Evolutionary conservation across 179 eudicot genomes (phyloP).

Genomic region (Spinacia oleracea): DNA sequence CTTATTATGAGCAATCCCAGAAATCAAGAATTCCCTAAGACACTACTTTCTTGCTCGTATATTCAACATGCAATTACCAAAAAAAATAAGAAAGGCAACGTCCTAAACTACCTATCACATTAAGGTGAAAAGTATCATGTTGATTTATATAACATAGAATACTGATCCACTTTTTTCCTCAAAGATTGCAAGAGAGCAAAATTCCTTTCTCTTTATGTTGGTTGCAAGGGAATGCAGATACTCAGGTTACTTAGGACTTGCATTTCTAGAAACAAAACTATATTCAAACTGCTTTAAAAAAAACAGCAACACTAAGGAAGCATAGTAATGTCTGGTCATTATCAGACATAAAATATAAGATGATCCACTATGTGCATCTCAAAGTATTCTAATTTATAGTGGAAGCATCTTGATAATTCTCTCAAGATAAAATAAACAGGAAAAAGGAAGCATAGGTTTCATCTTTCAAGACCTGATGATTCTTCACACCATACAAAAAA

Average conservation of each 20-base stretch:
- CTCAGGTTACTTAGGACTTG: too few relatives aligned
- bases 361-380: not conserved
- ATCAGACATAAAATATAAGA: not conserved
- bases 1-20: too few relatives aligned
- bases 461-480: not conserved
- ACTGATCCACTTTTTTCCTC: not conserved
- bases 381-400: not conserved
- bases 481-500: not conserved
- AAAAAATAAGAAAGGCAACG: not conserved
- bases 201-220: too few relatives aligned
- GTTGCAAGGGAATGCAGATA: too few relatives aligned
- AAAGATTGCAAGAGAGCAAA: not conserved
- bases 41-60: not conserved
- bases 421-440: not conserved
- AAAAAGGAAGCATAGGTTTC: not conserved
- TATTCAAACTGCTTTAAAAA: too few relatives aligned
- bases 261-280: not conserved
- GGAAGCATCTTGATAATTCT: not conserved
- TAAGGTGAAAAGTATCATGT: not conserved
- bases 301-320: too few relatives aligned
- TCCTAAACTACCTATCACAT: not conserved
- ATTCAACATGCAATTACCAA: not conserved
- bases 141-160: not conserved
- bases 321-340: too few relatives aligned
- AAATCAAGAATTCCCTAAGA: not conserved